Evolutionary conservation across 352 stramenopile genomes (phyloP), one percentile per base, ranked within the genome.

Genomic region (Sclerospora graminicola): DNA sequence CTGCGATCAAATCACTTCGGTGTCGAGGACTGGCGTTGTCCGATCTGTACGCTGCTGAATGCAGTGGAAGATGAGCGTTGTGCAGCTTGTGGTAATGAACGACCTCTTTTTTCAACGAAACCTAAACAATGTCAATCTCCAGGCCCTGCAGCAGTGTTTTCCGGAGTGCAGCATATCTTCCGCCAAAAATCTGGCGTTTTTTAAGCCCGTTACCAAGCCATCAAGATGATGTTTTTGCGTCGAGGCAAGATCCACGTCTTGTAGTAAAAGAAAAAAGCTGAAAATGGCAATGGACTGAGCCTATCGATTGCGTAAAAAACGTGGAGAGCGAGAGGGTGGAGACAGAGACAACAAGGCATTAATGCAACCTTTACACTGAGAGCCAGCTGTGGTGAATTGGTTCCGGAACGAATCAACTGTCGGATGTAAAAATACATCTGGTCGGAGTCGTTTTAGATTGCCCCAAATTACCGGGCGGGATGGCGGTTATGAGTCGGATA

Each of bases 11-110:
- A n/a, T n/a, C n/a, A n/a, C n/a, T n/a, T n/a, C n/a, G n/a, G n/a
- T n/a, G n/a, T n/a, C n/a, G n/a, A n/a, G n/a, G n/a, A 84, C 44
- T 86, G 74, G 74, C 84, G 68, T 54, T 86, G 74, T 34, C 48
- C 56, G 50, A 63, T 86, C 18, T 86, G 74, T 27, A 86, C 74
- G 63, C 57, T 86, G 30, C 50, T 82, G 8, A 86, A 86, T 53
- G 32, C 44, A 15, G 66, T 60, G 41, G 42, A 52, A 10, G 66
- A 81, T 21, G 45, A 58, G 10, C 58, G 55, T 10, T 86, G 74
- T 38, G 59, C 50, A 7, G 74, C 70, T 35, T 86, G 74, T 26
- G 63, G 81, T 34, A 70, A 72, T 48, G 49, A 39, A 10, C 58
- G 74, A 0, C 62, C 62, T 24, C 41, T 37, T 37, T 14, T 4